Percentiles rank a stretch among this genome's conserved stretches.
Conservation (phyloP, 345 rosid species). For the Combretum micranthum region DNA sequence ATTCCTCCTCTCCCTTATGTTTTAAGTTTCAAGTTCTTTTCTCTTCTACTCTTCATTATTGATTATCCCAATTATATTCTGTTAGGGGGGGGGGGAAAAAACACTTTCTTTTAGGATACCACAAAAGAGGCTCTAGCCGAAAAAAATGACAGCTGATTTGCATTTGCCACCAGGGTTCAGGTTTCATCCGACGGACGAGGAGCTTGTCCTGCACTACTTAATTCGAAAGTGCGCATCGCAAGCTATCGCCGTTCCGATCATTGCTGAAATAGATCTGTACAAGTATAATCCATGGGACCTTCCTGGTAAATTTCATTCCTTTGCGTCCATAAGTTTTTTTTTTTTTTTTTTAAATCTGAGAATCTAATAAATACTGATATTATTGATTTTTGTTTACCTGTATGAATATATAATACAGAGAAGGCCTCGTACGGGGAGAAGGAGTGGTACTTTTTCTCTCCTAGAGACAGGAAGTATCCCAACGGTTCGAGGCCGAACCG, state of each 20-base stretch:
- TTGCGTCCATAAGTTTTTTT: too few species aligned
- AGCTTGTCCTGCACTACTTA: constrained; percentile 88
- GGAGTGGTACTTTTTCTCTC: constrained; percentile 96
- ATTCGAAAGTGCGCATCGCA: constrained; percentile 77
- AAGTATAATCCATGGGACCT: constrained; percentile 82
- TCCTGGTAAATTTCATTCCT: constrained; percentile 41
- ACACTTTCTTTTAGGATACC: too few species aligned
- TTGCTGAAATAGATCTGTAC: constrained; percentile 84
- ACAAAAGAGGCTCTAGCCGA: too few species aligned
- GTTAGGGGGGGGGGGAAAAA: not conserved
- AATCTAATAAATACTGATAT: too few species aligned
- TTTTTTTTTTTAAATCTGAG: not conserved
- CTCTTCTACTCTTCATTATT: constrained; percentile 19
- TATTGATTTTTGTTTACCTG: not conserved
- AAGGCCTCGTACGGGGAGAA: constrained; percentile 83
- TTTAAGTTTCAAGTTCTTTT: constrained; percentile 64
- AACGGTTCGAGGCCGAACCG: constrained; percentile 95
- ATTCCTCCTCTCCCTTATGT: constrained; percentile 27
- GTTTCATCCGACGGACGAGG: constrained; percentile 97
- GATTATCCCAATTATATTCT: not conserved
- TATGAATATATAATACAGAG: constrained; percentile 21
- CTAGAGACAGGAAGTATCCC: constrained; percentile 82
- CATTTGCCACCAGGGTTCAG: constrained; percentile 89
- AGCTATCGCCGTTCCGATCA: constrained; percentile 58
- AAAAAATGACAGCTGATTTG: constrained; percentile 34